phyloP scores from a whole-genome alignment of 805 yeast species.

The Starmerella floricola region DNA sequence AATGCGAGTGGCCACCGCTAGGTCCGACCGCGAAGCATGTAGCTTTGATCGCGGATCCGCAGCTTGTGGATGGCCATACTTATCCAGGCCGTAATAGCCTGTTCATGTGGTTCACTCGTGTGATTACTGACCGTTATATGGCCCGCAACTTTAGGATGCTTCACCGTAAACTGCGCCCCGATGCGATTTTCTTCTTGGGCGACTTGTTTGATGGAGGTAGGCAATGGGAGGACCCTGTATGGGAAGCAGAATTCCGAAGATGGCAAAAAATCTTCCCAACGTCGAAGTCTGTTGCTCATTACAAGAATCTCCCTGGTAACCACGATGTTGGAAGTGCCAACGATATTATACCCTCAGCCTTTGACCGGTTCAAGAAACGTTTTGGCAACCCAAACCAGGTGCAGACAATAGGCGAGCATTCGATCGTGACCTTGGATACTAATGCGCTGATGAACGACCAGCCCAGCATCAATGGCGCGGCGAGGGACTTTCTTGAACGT shows the following conservation, averaged over 20 bases:
- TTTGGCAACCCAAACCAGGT: constrained; percentile 60
- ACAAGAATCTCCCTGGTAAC: constrained; percentile 62
- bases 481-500: constrained; percentile 41
- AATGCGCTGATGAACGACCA: constrained; percentile 61
- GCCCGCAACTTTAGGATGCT: constrained; percentile 57
- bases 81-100: constrained; percentile 57
- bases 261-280: constrained; percentile 56
- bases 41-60: constrained; percentile 82
- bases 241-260: constrained; percentile 61
- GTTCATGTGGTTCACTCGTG: constrained; percentile 44
- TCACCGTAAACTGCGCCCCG: constrained; percentile 53
- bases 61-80: constrained; percentile 75
- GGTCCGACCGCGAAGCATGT: constrained; percentile 26
- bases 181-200: constrained; percentile 68
- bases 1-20: constrained; percentile 50
- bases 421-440: constrained; percentile 66
- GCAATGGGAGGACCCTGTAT: constrained; percentile 56
- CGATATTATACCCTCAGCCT: constrained; percentile 44
- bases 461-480: constrained; percentile 35
- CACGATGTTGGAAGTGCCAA: constrained; percentile 94
- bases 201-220: constrained; percentile 94
- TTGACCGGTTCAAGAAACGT: constrained; percentile 50
- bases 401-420: constrained; percentile 54
- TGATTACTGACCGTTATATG: constrained; percentile 65
- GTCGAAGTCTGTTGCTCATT: constrained; percentile 14